A percentile compares a stretch with the other conserved stretches of the same genome.
These are phyloP conservation scores for Chytriomyces confervae DNA, from an alignment of 192 early-diverging fungal genomes.

Conservation along the genomic window DNA sequence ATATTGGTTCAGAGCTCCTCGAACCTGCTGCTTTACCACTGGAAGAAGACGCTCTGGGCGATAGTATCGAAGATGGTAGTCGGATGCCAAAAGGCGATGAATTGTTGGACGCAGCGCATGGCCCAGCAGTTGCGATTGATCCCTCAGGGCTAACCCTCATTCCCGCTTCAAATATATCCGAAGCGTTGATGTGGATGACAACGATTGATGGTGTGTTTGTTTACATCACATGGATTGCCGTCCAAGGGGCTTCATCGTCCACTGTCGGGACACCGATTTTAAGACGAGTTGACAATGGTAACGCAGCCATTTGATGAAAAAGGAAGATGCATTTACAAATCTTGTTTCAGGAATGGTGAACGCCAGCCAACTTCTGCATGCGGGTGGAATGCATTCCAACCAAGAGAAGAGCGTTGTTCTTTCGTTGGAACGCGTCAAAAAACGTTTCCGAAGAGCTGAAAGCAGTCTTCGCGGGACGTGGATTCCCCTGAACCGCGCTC, in stretches of 20 bases:
- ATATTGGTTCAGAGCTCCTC: constrained; percentile 6
- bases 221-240: constrained; percentile 40
- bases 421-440: constrained; percentile 80
- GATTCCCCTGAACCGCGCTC: constrained; percentile 87
- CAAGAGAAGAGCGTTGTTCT: constrained; percentile 84
- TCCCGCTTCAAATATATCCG: constrained; percentile 18
- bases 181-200: constrained; percentile 39
- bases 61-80: neutral
- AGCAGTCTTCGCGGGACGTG: constrained; percentile 85
- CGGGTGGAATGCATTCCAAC: constrained; percentile 85
- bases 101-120: neutral
- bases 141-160: constrained; percentile 24
- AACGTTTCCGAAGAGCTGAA: constrained; percentile 73
- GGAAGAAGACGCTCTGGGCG: neutral
- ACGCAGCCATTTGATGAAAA: no score
- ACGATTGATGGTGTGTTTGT: constrained; percentile 40
- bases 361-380: constrained; percentile 79
- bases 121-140: constrained; percentile 24
- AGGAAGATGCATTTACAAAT: no score
- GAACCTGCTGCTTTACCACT: neutral
- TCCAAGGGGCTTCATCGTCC: neutral
- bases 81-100: neutral
- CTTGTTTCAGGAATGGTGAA: constrained; percentile 68
- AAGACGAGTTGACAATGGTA: constrained; percentile 77
- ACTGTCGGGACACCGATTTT: constrained; percentile 55